Conservation (phyloP, 208 protist genomes). For the Zelonia costaricensis region DNA sequence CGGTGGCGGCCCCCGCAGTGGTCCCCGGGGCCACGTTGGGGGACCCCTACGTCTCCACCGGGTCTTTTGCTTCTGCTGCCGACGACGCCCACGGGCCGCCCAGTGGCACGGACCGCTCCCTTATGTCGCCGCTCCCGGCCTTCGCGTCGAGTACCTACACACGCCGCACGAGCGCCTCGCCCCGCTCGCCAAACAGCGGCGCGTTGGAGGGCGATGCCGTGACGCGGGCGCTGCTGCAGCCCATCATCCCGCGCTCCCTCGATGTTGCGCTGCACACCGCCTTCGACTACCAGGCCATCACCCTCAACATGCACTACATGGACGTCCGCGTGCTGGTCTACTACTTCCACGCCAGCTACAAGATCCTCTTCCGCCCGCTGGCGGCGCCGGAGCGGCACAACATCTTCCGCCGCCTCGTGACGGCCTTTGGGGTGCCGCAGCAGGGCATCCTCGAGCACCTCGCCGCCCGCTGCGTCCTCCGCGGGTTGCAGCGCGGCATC, state of each 20-base stretch:
- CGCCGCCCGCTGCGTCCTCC: constrained; percentile 69
- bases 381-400: constrained; percentile 65
- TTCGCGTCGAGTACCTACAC: not conserved
- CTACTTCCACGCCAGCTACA: constrained; percentile 68
- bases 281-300: constrained; percentile 59
- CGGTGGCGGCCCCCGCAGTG: too few species aligned
- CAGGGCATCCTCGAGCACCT: constrained; percentile 70
- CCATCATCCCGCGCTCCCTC: constrained; percentile 2
- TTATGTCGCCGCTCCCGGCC: too few species aligned
- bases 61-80: too few species aligned
- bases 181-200: not conserved
- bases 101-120: too few species aligned
- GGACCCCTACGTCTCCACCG: too few species aligned
- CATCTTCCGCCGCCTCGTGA: constrained; percentile 70
- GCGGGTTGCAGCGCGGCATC: constrained; percentile 56
- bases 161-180: too few species aligned
- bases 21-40: too few species aligned
- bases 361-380: constrained; percentile 70
- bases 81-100: too few species aligned
- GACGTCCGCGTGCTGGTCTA: constrained; percentile 65
- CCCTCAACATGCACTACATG: constrained; percentile 62
- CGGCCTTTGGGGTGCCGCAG: constrained; percentile 65
- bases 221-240: constrained; percentile 6
- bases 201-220: constrained; percentile 16
- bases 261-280: constrained; percentile 12